Conservation (phyloP, 2,329 filamentous ascomycete species). For the Colletotrichum agaves region DNA sequence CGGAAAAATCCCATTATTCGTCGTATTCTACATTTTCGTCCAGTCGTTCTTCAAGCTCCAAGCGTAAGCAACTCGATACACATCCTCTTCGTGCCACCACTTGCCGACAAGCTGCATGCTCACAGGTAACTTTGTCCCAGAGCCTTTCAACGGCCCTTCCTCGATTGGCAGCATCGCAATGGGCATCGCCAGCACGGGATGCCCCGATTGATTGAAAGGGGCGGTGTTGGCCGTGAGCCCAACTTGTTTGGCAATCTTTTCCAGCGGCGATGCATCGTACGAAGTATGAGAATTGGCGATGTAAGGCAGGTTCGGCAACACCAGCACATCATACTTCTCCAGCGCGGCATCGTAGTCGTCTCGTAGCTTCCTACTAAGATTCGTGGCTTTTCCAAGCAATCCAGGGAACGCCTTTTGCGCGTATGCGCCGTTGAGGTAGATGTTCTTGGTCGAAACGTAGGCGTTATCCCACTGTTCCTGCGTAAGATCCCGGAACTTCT, state of each 20-base stretch:
- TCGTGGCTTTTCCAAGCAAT: neutral
- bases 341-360: slow-evolving; percentile 25
- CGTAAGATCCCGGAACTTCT: slow-evolving; percentile 43
- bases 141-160: slow-evolving; percentile 13
- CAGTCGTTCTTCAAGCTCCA: slow-evolving; percentile 16
- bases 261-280: slow-evolving; percentile 44
- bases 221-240: slow-evolving; percentile 58
- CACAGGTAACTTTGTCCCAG: slow-evolving; percentile 40
- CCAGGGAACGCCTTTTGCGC: slow-evolving; percentile 34
- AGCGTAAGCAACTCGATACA: slow-evolving; percentile 27
- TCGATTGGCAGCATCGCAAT: slow-evolving; percentile 28
- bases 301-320: slow-evolving; percentile 4
- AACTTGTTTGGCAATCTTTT: slow-evolving; percentile 54
- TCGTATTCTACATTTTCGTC: neutral
- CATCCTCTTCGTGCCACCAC: slow-evolving; percentile 43
- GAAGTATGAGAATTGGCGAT: slow-evolving; percentile 23
- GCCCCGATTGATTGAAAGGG: slow-evolving; percentile 61
- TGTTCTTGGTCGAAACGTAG: slow-evolving; percentile 47
- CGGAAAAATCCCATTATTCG: too few relatives aligned
- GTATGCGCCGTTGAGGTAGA: slow-evolving; percentile 54
- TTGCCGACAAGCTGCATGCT: slow-evolving; percentile 46
- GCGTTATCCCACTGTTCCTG: slow-evolving; percentile 24
- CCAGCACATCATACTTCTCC: neutral
- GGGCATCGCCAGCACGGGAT: slow-evolving; percentile 52
- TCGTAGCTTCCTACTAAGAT: slow-evolving; percentile 23